A percentile compares a stretch with the other conserved stretches of the same genome.
These are phyloP conservation scores for Gardenia jasminoides DNA, from an alignment of 257 asterid species.

Conservation along the genomic window DNA sequence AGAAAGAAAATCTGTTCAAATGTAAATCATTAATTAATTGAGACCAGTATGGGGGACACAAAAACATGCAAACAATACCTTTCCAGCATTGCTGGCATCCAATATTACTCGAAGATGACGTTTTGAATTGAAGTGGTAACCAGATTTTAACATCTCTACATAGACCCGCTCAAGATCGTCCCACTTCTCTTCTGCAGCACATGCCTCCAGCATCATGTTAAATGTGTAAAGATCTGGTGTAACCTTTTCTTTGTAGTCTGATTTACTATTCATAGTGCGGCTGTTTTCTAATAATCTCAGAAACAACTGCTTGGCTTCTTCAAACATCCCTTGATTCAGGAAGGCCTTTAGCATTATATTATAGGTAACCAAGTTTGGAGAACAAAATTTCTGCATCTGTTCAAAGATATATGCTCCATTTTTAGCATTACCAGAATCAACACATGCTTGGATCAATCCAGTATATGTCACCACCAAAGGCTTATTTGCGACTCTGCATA, in stretches of 20 bases:
- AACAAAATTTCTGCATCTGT: conserved; percentile 80
- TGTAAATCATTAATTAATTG: background rate
- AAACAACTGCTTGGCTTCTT: conserved; percentile 67
- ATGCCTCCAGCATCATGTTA: conserved; percentile 83
- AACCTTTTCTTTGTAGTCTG: conserved; percentile 47
- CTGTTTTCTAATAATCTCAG: conserved; percentile 52
- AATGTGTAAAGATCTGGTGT: conserved; percentile 78
- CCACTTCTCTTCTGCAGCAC: conserved; percentile 60
- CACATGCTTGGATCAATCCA: conserved; percentile 84
- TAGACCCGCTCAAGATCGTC: conserved; percentile 75
- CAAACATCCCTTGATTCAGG: conserved; percentile 63
- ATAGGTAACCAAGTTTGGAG: conserved; percentile 74
- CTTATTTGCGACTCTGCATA: conserved; percentile 86
- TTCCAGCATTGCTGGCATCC: conserved; percentile 69
- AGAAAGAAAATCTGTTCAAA: background rate
- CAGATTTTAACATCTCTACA: conserved; percentile 61
- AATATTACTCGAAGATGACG: conserved; percentile 71
- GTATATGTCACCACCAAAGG: conserved; percentile 98
- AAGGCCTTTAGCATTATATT: conserved; percentile 83
- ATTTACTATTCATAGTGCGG: conserved; percentile 31
- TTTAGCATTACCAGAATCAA: conserved; percentile 57
- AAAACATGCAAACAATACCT: conserved; percentile 42
- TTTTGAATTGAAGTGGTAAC: conserved; percentile 75
- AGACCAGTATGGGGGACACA: background rate
- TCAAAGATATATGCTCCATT: conserved; percentile 60